Percentiles rank a stretch among this genome's conserved stretches.
Evolutionary conservation across 192 early-diverging fungal species (phyloP).

Genomic region (Umbelopsis isabellina): DNA sequence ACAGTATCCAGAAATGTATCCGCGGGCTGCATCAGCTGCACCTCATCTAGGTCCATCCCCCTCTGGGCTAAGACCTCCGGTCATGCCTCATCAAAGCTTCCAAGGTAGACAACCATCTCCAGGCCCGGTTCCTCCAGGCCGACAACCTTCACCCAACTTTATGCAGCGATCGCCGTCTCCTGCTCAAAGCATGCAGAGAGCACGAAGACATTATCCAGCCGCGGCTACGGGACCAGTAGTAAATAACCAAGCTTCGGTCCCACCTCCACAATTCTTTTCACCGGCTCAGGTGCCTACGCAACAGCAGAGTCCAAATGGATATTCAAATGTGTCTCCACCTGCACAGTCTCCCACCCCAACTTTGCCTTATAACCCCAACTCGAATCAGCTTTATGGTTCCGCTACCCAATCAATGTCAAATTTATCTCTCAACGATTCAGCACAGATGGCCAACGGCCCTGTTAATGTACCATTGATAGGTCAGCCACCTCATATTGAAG

Average conservation of each 20-base stretch:
- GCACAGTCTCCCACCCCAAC: slow-evolving; percentile 1
- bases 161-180: slow-evolving; percentile 10
- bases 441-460: not conserved
- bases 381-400: not conserved
- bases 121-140: slow-evolving; percentile 3
- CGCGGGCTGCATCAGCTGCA: slow-evolving; percentile 13
- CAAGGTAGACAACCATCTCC: slow-evolving; percentile 4
- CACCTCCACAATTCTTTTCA: slow-evolving; percentile 2
- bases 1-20: not conserved
- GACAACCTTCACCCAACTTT: slow-evolving; percentile 4
- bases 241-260: not conserved
- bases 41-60: slow-evolving; percentile 17
- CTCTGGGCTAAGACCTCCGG: slow-evolving; percentile 2
- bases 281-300: not conserved
- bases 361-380: slow-evolving; percentile 12
- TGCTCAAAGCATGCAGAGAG: not conserved
- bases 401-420: slow-evolving; percentile 5
- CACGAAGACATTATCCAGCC: slow-evolving; percentile 3
- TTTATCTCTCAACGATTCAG: not conserved
- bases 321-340: not conserved
- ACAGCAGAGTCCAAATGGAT: slow-evolving; percentile 1
- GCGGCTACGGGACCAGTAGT: not conserved
- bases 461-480: slow-evolving; percentile 14
- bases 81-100: not conserved
- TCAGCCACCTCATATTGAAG: slow-evolving; percentile 5